These are phyloP conservation scores for Aquilaria yunnanensis DNA, from an alignment of 345 rosid genomes.

Conservation along the genomic window DNA sequence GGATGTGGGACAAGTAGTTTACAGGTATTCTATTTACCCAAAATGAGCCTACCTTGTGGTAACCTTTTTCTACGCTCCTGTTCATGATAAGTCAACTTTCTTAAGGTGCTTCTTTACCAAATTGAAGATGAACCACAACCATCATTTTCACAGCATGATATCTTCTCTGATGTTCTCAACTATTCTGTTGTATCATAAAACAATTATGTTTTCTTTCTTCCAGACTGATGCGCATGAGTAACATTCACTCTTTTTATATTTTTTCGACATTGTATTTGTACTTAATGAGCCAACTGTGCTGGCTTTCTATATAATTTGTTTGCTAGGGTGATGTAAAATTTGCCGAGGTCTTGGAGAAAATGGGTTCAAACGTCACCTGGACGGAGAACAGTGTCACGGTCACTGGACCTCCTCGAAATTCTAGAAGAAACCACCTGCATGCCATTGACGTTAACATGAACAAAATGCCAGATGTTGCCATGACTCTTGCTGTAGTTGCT, in stretches of 20 bases:
- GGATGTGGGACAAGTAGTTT: constrained; percentile 95
- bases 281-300: no score
- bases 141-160: no score
- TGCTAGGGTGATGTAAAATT: constrained; percentile 89
- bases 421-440: constrained; percentile 62
- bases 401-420: constrained; percentile 74
- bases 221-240: neutral
- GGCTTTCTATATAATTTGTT: constrained; percentile 8
- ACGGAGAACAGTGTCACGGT: constrained; percentile 88
- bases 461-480: constrained; percentile 99
- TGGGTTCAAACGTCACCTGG: constrained; percentile 96
- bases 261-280: no score
- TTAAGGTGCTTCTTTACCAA: no score
- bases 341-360: constrained; percentile 91
- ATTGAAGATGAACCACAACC: no score
- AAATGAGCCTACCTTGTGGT: neutral
- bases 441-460: constrained; percentile 95
- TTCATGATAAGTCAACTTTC: no score
- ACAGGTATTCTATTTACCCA: constrained; percentile 44
- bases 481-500: constrained; percentile 97
- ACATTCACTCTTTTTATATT: no score
- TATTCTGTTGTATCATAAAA: no score
- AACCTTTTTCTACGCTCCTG: no score
- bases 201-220: no score
- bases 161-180: no score